Conservation (phyloP, 345 rosid species). For the Toxicodendron radicans region DNA sequence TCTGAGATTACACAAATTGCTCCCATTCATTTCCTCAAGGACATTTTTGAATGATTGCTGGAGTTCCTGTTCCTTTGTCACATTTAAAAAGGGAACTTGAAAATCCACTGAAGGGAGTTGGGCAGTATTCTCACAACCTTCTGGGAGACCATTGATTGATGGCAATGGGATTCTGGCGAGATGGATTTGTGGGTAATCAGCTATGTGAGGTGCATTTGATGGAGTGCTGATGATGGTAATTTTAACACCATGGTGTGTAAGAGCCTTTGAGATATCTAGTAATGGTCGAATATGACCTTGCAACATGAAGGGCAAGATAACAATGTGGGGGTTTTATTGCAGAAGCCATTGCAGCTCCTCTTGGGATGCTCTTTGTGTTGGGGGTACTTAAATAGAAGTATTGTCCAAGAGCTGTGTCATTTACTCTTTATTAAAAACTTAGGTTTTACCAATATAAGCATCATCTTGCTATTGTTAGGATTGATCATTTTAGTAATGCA, state of each 20-base stretch:
- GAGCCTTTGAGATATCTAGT: constrained; percentile 5
- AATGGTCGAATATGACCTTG: neutral
- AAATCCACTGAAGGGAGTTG: neutral
- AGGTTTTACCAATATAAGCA: neutral
- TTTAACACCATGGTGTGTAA: neutral
- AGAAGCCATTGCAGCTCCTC: neutral
- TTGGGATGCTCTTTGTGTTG: neutral
- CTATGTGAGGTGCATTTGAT: constrained; percentile 8
- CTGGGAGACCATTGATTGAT: constrained; percentile 3
- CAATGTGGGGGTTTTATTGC: neutral
- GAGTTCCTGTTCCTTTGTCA: neutral
- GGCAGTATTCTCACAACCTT: constrained; percentile 2
- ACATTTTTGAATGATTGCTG: neutral
- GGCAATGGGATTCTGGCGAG: neutral
- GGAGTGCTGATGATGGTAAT: constrained; percentile 4
- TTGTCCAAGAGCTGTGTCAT: neutral
- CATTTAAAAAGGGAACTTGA: neutral
- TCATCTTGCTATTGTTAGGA: neutral
- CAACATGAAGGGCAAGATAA: neutral
- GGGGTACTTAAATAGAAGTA: neutral
- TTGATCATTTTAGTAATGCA: neutral
- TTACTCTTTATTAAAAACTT: neutral
- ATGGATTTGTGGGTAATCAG: constrained; percentile 4
- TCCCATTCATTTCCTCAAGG: neutral
- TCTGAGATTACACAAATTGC: constrained; percentile 2